A percentile compares a stretch with the other conserved stretches of the same genome.
Conservation (phyloP, 805 yeast genomes). For the Teunomyces barrocoloradensis region DNA sequence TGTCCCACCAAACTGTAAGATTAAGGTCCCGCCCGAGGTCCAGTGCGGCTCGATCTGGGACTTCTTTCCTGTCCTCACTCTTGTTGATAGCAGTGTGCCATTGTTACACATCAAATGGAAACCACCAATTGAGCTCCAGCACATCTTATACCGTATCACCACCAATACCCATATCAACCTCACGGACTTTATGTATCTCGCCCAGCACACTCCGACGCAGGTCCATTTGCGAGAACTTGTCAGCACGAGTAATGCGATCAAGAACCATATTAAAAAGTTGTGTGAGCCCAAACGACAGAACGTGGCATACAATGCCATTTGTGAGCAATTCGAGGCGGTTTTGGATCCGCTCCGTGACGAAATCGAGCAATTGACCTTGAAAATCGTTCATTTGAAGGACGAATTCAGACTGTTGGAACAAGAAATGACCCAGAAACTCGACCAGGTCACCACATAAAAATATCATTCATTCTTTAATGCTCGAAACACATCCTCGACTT, state of each 20-base stretch:
- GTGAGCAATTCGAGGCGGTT: background rate
- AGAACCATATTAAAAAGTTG: background rate
- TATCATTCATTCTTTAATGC: constrained; percentile 1
- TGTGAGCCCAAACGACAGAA: background rate
- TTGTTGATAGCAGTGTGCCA: background rate
- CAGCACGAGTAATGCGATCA: background rate
- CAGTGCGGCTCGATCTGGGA: constrained; percentile 1
- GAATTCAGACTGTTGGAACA: background rate
- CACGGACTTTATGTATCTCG: background rate
- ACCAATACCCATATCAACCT: background rate
- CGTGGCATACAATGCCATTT: background rate
- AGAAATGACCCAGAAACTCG: background rate
- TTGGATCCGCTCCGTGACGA: background rate
- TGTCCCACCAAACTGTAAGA: background rate
- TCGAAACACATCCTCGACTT: constrained; percentile 44
- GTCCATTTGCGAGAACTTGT: background rate
- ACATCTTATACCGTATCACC: background rate
- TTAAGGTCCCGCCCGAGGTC: background rate
- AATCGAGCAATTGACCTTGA: background rate
- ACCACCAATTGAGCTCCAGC: background rate
- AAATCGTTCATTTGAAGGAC: background rate
- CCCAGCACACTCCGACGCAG: background rate
- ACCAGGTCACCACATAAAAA: background rate
- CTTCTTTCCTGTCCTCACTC: background rate
- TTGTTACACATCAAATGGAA: background rate